Evolutionary conservation across 768 basidiomycete species (phyloP).

Genomic region (Lepiota brunneoincarnata): DNA sequence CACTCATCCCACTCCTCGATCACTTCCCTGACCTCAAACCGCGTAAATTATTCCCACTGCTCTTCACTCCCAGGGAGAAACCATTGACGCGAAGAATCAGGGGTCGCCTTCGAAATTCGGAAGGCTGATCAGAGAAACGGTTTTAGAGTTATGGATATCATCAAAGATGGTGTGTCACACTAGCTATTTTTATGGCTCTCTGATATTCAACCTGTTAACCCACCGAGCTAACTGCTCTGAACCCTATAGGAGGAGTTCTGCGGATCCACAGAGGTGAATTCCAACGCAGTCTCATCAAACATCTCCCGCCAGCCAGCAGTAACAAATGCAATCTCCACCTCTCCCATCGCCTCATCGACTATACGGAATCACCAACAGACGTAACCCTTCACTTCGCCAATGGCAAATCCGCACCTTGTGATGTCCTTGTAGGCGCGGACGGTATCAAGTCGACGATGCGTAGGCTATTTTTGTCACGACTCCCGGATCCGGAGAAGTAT

Average conservation of each 20-base stretch:
- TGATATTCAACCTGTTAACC: too few species aligned
- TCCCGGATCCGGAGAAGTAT: not conserved
- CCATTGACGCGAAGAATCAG: constrained; percentile 2
- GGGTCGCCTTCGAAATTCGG: constrained; percentile 24
- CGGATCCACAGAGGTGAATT: constrained; percentile 57
- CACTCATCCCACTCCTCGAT: constrained; percentile 12
- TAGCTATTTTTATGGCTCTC: not conserved
- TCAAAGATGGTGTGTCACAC: constrained; percentile 2
- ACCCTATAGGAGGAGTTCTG: constrained; percentile 1
- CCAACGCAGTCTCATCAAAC: constrained; percentile 46
- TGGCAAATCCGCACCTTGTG: constrained; percentile 24
- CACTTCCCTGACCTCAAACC: constrained; percentile 14
- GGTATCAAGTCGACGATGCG: constrained; percentile 21
- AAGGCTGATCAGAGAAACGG: constrained; percentile 27
- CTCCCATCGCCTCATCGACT: constrained; percentile 49
- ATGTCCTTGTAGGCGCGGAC: constrained; percentile 32
- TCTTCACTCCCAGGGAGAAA: not conserved
- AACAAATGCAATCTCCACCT: constrained; percentile 36
- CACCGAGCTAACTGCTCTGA: not conserved
- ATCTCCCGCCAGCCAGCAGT: constrained; percentile 26
- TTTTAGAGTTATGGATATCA: constrained; percentile 8
- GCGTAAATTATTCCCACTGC: constrained; percentile 1
- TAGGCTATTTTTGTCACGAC: constrained; percentile 6
- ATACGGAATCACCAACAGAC: constrained; percentile 27
- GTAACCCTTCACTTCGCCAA: constrained; percentile 25